These are phyloP conservation scores for Chlorella ohadii DNA, from an alignment of 139 green algal species.

Conservation along the genomic window DNA sequence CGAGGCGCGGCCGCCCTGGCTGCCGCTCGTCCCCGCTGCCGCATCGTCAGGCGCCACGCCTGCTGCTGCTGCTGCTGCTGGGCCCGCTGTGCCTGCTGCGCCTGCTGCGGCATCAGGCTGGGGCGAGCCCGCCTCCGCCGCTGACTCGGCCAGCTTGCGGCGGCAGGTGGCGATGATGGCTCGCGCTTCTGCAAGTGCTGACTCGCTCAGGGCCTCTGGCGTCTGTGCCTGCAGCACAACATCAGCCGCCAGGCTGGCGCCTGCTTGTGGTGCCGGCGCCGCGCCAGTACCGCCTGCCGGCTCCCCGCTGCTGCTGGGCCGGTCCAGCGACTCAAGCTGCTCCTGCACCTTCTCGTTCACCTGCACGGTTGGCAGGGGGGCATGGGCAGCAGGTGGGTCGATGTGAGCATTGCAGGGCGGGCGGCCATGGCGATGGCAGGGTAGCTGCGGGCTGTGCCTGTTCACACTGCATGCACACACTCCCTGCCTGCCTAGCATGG, in stretches of 20 bases:
- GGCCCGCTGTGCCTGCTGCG: background rate
- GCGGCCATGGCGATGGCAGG: no score
- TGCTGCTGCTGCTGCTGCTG: background rate
- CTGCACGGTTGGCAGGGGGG: background rate
- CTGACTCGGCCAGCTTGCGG: constrained; percentile 10
- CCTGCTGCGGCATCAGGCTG: background rate
- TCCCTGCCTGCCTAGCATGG: no score
- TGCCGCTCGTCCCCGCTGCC: background rate
- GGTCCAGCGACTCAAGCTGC: constrained; percentile 31
- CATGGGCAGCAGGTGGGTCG: background rate
- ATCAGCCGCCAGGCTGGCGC: background rate
- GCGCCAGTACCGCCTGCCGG: background rate
- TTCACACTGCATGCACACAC: no score
- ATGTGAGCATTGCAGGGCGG: no score
- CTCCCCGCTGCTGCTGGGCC: background rate
- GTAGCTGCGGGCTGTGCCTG: no score
- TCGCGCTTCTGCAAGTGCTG: background rate
- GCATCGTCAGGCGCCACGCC: background rate
- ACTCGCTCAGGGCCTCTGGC: constrained; percentile 13
- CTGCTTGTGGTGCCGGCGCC: background rate
- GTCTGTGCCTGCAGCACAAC: background rate
- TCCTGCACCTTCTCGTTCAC: constrained; percentile 30
- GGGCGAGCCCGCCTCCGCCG: background rate
- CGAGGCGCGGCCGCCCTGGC: background rate
- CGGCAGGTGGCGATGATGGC: constrained; percentile 14